Evolutionary conservation across 2,329 filamentous ascomycete species (phyloP), one percentile per base, ranked within the genome.

Genomic region (Fusarium chuoi): DNA sequence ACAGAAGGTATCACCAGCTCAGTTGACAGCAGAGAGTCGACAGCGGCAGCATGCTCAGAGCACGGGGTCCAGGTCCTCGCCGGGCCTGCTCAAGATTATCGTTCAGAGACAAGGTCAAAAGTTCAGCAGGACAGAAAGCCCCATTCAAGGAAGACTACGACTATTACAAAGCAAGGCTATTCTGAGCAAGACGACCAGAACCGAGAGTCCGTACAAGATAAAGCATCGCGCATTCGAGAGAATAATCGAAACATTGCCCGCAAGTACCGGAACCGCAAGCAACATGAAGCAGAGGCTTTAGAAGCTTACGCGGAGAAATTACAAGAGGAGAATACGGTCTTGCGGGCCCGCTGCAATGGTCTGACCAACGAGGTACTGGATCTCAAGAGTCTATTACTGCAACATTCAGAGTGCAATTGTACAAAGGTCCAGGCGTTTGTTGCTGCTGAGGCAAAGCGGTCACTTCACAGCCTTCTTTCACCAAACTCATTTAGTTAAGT

Each of bases 61-160:
- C 28, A 30, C 28, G 28, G 28, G 9, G 11, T 30, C 28, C 28
- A 11, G 28, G 11, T 30, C 28, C 28, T 30, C 28, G 1, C 41
- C 24, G n/a, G 24, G 22, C 14, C 41, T n/a, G 7, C n/a, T 10
- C n/a, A 7, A 11, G 15, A 45, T 12, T 0, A 18, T 7, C 3
- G 12, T 18, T 12, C 15, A 24, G 1, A 6, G 5, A 3, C 17
- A 45, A 12, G 3, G 18, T 13, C 44, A 12, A 13, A 28, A 14
- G 7, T 3, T 26, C 44, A 24, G 26, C 8, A 28, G 26, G 6
- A 26, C 11, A 5, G 2, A 26, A 14, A 15, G 4, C 5, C 7
- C 0, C 20, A 5, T 9, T 9, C 13, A 6, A 13, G 9, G 2
- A 12, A 12, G 9, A 12, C 20, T 6, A 6, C 3, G 12, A 13